Evolutionary conservation across 2,329 filamentous ascomycete species (phyloP), one percentile per base, ranked within the genome.

Genomic region (Neonectria faginata): DNA sequence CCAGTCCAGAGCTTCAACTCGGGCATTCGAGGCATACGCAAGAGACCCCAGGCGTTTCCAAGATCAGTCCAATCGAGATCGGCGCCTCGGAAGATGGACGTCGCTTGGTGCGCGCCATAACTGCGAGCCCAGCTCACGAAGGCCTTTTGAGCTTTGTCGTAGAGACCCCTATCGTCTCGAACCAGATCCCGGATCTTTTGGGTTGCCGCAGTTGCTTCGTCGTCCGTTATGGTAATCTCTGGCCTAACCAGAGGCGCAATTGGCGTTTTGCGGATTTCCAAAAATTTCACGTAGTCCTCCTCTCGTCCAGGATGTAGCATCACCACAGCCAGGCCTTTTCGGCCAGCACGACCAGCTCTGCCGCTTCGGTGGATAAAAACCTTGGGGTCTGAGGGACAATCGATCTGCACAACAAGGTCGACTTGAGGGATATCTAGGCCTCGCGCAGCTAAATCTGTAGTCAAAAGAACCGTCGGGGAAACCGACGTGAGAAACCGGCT

Each of bases 331-430:
- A 97, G 81, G 0, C 96, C 96, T 66, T 91, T 90, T 66, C 95
- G 86, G 0, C 94, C 94, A 76, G 97, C 97, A 22, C 96, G 87
- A 0, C 96, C 96, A 1, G 96, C 93, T 68, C 96, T 87, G 1
- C 96, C 96, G 29, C 96, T 92, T 5, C 96, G 91, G 79, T 99
- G 96, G 65, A 99, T 93, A 74, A 98, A 98, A 11, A 92, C 94
- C 77, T 98, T 98, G 0, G 94, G 93, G 73, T 97, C 94, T 44
- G 91, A 93, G 1, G 75, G 93, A 79, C 73, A 92, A 76, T 97
- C 94, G 47, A 97, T 84, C 76, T 97, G 95, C 1, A 97, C 87
- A 5, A 97, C 94, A 2, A 97, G 85, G 75, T 97, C 95, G 42
- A 97, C 94, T 61, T 94, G 89, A 0, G 94, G 94, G 59, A 97